Percentiles rank a stretch among this genome's conserved stretches.
Evolutionary conservation across 768 basidiomycete species (phyloP).

Genomic region (Lentinus tigrinus): DNA sequence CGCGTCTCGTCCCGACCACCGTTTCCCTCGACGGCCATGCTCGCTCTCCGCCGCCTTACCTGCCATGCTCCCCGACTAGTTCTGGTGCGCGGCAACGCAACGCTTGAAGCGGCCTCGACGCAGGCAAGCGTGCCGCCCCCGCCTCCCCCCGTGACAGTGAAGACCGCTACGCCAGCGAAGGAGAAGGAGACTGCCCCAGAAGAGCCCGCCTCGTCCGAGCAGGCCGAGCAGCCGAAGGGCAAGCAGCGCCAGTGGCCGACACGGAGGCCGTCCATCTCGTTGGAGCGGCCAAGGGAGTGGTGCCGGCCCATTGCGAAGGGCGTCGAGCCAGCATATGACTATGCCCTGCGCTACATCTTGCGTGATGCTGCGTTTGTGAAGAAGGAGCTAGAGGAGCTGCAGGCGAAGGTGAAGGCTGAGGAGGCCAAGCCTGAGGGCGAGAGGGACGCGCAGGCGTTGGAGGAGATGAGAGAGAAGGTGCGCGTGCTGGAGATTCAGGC

Average conservation of each 20-base stretch:
- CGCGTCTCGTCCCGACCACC: neutral
- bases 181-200: neutral
- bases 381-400: slow-evolving; percentile 41
- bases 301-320: slow-evolving; percentile 59
- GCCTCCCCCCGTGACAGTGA: slow-evolving; percentile 11
- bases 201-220: neutral
- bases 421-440: slow-evolving; percentile 25
- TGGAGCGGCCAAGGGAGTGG: slow-evolving; percentile 58
- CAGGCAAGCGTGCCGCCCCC: slow-evolving; percentile 16
- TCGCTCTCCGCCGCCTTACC: slow-evolving; percentile 24
- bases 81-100: slow-evolving; percentile 23
- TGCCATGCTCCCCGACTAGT: slow-evolving; percentile 16
- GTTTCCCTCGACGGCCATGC: slow-evolving; percentile 18
- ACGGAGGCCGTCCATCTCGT: slow-evolving; percentile 51
- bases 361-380: slow-evolving; percentile 55
- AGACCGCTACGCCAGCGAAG: slow-evolving; percentile 1
- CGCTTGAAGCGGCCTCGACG: slow-evolving; percentile 11
- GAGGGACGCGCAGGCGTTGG: slow-evolving; percentile 39
- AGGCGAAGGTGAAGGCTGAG: slow-evolving; percentile 23
- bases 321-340: slow-evolving; percentile 79
- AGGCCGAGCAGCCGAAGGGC: slow-evolving; percentile 5
- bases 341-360: slow-evolving; percentile 71
- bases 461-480: slow-evolving; percentile 47
- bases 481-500: slow-evolving; percentile 74
- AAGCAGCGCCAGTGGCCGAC: slow-evolving; percentile 21